These are phyloP conservation scores for Collybia sordida DNA, from an alignment of 768 basidiomycete genomes.

Conservation along the genomic window DNA sequence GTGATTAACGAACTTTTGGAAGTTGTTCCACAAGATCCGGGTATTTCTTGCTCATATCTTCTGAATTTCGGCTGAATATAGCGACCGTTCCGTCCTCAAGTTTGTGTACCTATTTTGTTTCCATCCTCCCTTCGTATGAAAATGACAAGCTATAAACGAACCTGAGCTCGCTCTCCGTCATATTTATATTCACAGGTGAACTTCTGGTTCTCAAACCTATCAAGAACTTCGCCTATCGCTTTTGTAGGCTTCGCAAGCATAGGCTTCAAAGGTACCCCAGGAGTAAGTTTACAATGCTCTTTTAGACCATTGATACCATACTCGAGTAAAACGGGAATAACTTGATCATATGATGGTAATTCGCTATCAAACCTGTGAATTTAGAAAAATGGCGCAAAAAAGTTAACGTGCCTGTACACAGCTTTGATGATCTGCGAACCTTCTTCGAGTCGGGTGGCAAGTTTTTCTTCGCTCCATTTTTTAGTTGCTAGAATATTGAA, in stretches of 20 bases:
- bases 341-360: conserved; percentile 87
- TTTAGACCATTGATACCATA: conserved; percentile 70
- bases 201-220: conserved; percentile 91
- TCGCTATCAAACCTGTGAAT: conserved; percentile 51
- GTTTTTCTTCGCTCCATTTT: conserved; percentile 72
- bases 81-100: conserved; percentile 78
- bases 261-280: conserved; percentile 95
- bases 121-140: conserved; percentile 1
- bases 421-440: conserved; percentile 78
- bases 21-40: conserved; percentile 96
- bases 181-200: conserved; percentile 99
- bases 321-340: conserved; percentile 86
- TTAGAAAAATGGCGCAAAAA: no score
- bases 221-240: conserved; percentile 95
- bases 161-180: conserved; percentile 96
- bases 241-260: conserved; percentile 99
- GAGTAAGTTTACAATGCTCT: conserved; percentile 84
- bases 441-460: conserved; percentile 72
- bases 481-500: conserved; percentile 52
- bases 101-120: conserved; percentile 87
- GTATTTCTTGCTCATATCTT: conserved; percentile 99
- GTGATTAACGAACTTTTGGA: conserved; percentile 60
- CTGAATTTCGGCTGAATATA: conserved; percentile 97
- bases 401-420: conserved; percentile 77
- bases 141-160: conserved; percentile 19